Percentiles rank a stretch among this genome's conserved stretches.
Conservation (phyloP, 2,329 filamentous ascomycete species). For the Penicillium sp. region DNA sequence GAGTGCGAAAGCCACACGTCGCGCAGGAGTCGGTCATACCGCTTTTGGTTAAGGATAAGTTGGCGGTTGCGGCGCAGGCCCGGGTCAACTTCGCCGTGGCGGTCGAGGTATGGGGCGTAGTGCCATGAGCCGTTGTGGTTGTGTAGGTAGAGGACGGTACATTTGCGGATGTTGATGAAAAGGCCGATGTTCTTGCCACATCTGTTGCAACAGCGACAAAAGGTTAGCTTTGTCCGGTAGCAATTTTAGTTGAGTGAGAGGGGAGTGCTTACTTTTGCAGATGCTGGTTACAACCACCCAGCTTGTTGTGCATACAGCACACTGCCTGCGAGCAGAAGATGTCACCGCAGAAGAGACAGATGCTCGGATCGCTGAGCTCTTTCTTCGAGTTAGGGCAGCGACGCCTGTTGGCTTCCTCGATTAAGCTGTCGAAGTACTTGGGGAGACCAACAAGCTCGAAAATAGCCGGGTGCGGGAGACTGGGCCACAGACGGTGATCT, state of each 20-base stretch:
- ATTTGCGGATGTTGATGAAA: conserved; percentile 96
- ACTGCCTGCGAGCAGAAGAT: conserved; percentile 94
- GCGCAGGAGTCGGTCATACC: conserved; percentile 86
- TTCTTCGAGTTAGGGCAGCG: conserved; percentile 88
- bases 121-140: conserved; percentile 80
- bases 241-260: not conserved
- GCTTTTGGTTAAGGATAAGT: conserved; percentile 87
- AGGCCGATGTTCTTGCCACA: conserved; percentile 90
- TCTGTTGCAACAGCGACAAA: conserved; percentile 49
- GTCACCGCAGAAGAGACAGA: conserved; percentile 95
- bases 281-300: conserved; percentile 90
- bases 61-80: conserved; percentile 85
- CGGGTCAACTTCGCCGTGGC: conserved; percentile 93
- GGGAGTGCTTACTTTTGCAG: conserved; percentile 70
- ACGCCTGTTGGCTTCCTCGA: conserved; percentile 84
- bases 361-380: conserved; percentile 84
- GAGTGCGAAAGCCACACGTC: conserved; percentile 85
- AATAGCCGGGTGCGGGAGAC: conserved; percentile 80
- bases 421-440: conserved; percentile 86
- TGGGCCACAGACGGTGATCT: conserved; percentile 47
- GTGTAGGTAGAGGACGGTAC: conserved; percentile 86
- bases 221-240: conserved; percentile 15
- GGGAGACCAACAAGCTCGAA: conserved; percentile 93
- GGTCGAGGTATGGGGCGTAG: conserved; percentile 89
- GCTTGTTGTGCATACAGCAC: conserved; percentile 74